Evolutionary conservation across 2,329 filamentous ascomycete species (phyloP).

Genomic region (Pseudopyrenochaeta lycopersici): DNA sequence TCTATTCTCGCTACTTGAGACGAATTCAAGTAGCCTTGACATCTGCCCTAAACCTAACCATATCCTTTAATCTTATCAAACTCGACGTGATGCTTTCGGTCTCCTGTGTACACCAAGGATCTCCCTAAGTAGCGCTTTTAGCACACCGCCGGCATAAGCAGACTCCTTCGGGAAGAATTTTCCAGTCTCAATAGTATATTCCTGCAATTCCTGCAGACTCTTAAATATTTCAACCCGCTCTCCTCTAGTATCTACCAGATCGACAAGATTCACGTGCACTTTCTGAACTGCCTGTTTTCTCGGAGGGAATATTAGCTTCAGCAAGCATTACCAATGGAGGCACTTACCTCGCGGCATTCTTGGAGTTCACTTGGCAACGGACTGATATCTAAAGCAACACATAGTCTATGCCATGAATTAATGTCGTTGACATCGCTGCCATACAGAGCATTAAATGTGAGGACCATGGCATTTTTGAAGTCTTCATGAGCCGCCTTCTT

Average conservation of each 20-base stretch:
- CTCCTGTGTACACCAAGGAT: conserved; percentile 2
- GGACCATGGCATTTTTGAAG: conserved; percentile 16
- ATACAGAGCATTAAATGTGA: conserved; percentile 15
- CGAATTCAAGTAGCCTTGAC: too few species aligned
- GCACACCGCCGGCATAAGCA: conserved; percentile 10
- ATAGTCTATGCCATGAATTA: conserved; percentile 14
- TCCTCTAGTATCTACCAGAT: conserved; percentile 10
- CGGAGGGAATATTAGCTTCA: neutral
- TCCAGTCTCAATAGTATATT: conserved; percentile 8
- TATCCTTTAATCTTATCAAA: too few species aligned
- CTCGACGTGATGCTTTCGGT: too few species aligned
- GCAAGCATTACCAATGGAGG: neutral
- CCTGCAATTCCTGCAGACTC: conserved; percentile 4
- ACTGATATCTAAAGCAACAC: conserved; percentile 10
- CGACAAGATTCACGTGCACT: conserved; percentile 11
- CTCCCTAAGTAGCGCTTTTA: conserved; percentile 10
- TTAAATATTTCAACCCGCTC: neutral
- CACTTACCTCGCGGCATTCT: neutral
- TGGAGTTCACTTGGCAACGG: conserved; percentile 6
- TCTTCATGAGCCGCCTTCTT: conserved; percentile 6
- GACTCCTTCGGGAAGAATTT: conserved; percentile 11
- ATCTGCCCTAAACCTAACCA: too few species aligned
- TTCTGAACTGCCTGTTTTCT: conserved; percentile 1
- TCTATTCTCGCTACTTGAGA: too few species aligned
- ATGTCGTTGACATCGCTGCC: conserved; percentile 13